Evolutionary conservation across 2,329 filamentous ascomycete species (phyloP), one percentile per base, ranked within the genome.

Genomic region (Cryphonectria parasitica): DNA sequence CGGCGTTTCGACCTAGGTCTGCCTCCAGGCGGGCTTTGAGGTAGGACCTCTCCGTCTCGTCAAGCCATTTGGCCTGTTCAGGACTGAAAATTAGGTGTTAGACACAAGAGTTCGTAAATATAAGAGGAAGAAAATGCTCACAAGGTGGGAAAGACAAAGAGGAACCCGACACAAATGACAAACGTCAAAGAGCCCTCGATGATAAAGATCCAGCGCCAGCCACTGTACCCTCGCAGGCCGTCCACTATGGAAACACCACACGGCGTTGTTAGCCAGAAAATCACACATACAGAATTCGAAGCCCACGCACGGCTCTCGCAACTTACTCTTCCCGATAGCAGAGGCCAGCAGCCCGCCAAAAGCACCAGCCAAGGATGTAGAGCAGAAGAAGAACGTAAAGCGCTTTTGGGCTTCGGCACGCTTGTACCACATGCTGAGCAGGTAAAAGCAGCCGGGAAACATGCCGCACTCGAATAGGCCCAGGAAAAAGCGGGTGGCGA

Each of bases 311-410:
- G 15, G 34, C 15, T 49, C 28, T 45, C 22, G 8, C n/a, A 13
- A 13, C 28, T 34, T 74, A 81, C 79, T 95, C 77, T 96, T 93
- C n/a, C 93, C 93, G 73, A 98, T 97, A 0, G 91, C 95, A 1
- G 90, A 91, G 0, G 95, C 95, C 5, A 98, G 85, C 0, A 98
- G 86, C 2, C 94, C 94, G 60, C 93, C 94, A 76, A 97, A 98
- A 0, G 94, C 92, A 43, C 92, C 92, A 0, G 92, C 92, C 3
- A 95, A 83, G 0, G 91, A 92, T 0, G 92, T 95, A 39, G 87
- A 93, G 77, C 88, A 90, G 84, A 98, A 98, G 85, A 98, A 98
- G 84, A 98, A 95, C 22, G 91, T 92, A 82, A 95, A 98, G 41
- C 96, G 90, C 77, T 94, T 93, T 81, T 98, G 95, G 2, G 95